Evolutionary conservation across 2,329 filamentous ascomycete species (phyloP), one percentile per base, ranked within the genome.

Genomic region (Cadophora malorum): DNA sequence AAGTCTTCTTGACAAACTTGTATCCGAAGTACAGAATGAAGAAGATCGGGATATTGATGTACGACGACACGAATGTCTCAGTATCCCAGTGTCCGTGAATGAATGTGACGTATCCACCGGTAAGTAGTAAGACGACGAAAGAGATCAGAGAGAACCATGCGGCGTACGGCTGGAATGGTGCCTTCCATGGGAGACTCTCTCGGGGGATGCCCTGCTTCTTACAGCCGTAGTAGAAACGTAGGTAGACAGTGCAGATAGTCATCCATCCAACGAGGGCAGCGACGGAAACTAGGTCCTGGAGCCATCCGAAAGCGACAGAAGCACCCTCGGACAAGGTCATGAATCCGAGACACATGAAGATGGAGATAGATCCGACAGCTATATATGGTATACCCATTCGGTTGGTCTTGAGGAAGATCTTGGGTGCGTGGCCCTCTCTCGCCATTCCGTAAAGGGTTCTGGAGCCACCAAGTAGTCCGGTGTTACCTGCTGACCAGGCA

Each of bases 401-500:
- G 53, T 84, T 89, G 21, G 88, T 91, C 14, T 76, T 79, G 50
- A 82, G 80, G 77, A 86, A 84, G 63, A 84, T 74, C 60, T 82
- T 81, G 0, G 87, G 88, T 0, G 88, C 84, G 70, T 89, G 87
- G 68, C 56, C 74, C 75, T 14, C 84, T 81, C n/a, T 84, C n/a
- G 88, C 87, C 68, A 90, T 80, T 4, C 84, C 86, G 70, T 88
- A 87, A 1, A 90, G 79, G 28, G 86, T 86, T 55, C 88, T 83
- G 0, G 87, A 86, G 19, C 84, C 83, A 45, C 85, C 85, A 65
- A 87, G 88, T 3, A 88, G 83, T 62, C 82, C 89, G 1, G 90
- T 88, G 72, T 93, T 94, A 0, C 86, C 89, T 0, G 90, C 85
- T 0, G 89, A 92, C 80, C 88, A 90, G 0, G 89, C 90, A 0